phyloP scores from a whole-genome alignment of 2,329 filamentous ascomycete species.

The Xylariales sp. region DNA sequence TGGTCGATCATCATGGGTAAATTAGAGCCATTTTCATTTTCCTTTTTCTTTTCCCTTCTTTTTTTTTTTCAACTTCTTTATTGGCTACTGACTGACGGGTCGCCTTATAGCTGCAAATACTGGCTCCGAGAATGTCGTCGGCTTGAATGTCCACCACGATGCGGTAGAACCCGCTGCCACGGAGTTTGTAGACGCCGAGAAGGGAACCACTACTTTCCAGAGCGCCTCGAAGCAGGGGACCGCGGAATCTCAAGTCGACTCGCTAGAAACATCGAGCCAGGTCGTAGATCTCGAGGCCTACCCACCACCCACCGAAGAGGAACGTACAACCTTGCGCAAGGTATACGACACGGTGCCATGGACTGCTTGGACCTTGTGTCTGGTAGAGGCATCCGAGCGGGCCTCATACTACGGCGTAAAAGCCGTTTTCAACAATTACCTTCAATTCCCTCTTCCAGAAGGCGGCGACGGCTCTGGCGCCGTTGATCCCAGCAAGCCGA shows the following conservation, averaged over 20 bases:
- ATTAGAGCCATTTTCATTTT: neutral
- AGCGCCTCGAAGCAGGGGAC: neutral
- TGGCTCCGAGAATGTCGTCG: constrained; percentile 36
- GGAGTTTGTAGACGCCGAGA: constrained; percentile 17
- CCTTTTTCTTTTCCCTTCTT: too few species aligned
- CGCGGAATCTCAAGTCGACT: constrained; percentile 33
- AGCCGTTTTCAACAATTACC: constrained; percentile 65
- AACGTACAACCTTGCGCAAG: constrained; percentile 57
- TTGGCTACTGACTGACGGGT: neutral
- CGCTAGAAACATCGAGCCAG: constrained; percentile 20
- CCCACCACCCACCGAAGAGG: constrained; percentile 58
- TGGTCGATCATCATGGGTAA: constrained; percentile 27
- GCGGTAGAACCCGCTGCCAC: constrained; percentile 24
- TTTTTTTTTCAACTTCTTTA: neutral
- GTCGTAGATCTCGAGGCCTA: constrained; percentile 45
- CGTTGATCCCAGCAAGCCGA: constrained; percentile 43
- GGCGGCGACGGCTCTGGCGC: constrained; percentile 55
- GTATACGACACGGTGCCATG: constrained; percentile 58
- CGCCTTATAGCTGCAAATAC: constrained; percentile 23
- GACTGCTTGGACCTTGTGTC: constrained; percentile 59
- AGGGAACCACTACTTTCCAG: neutral
- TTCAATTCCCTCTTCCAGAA: constrained; percentile 58
- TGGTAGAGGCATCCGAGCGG: constrained; percentile 64
- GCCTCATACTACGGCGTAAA: constrained; percentile 65
- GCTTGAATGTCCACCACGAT: constrained; percentile 33